Percentiles rank a stretch among this genome's conserved stretches.
Conservation (phyloP, 345 rosid species). For the Capsella bursapastoris region DNA sequence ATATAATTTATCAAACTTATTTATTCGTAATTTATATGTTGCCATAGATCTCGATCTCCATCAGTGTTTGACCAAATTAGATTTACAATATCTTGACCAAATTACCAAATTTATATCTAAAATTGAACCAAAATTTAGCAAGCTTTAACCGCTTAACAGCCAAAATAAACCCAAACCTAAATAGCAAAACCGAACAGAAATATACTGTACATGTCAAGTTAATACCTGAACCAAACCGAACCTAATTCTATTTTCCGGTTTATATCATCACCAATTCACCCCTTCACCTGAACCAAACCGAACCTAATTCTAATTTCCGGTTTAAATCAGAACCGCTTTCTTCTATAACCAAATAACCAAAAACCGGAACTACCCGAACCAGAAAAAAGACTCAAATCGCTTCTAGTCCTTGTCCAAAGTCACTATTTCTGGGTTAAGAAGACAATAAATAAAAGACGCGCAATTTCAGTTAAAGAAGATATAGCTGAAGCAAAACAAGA, state of each 20-base stretch:
- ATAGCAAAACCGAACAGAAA: no score
- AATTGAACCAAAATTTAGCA: no score
- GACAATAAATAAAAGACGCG: slow-evolving; percentile 1
- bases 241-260: neutral
- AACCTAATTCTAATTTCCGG: neutral
- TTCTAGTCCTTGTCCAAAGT: neutral
- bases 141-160: no score
- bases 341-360: neutral
- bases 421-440: neutral
- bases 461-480: slow-evolving; percentile 1
- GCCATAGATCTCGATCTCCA: no score
- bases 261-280: no score
- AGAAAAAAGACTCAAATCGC: neutral
- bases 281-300: neutral
- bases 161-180: no score
- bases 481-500: slow-evolving; percentile 4
- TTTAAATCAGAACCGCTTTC: neutral
- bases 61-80: no score
- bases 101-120: no score
- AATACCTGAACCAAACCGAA: neutral
- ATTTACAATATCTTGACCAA: no score
- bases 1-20: no score
- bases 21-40: no score
- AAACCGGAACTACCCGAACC: neutral
- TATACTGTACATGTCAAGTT: no score